These are phyloP conservation scores for Boletellus ananas DNA, from an alignment of 768 basidiomycete species.

Conservation along the genomic window DNA sequence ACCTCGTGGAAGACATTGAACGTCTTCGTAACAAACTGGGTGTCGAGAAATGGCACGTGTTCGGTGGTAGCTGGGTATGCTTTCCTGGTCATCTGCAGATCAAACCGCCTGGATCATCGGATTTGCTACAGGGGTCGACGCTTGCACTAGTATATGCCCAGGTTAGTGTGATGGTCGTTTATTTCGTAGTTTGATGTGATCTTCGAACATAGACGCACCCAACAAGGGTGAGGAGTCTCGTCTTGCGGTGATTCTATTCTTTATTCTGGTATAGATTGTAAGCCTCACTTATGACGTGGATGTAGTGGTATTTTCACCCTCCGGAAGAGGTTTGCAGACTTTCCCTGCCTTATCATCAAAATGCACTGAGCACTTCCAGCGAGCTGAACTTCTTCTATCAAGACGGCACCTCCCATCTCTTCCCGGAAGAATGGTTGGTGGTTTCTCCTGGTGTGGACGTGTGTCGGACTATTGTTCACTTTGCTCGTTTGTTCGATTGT, in stretches of 20 bases:
- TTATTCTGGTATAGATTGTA: background rate
- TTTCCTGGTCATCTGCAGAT: background rate
- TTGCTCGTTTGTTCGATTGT: background rate
- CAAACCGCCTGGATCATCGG: background rate
- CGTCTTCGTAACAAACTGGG: slow-evolving; percentile 68
- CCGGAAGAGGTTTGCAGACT: slow-evolving; percentile 55
- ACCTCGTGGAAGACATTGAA: slow-evolving; percentile 88
- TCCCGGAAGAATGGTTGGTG: slow-evolving; percentile 82
- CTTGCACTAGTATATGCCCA: slow-evolving; percentile 84
- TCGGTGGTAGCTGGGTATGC: slow-evolving; percentile 88
- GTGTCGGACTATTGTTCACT: background rate
- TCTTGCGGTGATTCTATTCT: slow-evolving; percentile 54
- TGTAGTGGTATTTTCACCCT: slow-evolving; percentile 85
- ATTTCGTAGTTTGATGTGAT: background rate
- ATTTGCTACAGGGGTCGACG: slow-evolving; percentile 65
- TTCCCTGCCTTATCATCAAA: background rate
- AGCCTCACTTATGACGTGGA: slow-evolving; percentile 2
- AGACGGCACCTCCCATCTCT: slow-evolving; percentile 74
- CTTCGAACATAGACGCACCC: slow-evolving; percentile 59
- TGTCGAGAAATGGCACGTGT: slow-evolving; percentile 89
- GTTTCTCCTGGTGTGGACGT: background rate
- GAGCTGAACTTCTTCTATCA: slow-evolving; percentile 95
- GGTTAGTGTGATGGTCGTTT: slow-evolving; percentile 33
- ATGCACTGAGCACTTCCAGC: slow-evolving; percentile 26
- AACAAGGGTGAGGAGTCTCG: slow-evolving; percentile 71